These are phyloP conservation scores for Botrytis fabae DNA, from an alignment of 2,329 filamentous ascomycete species.

Conservation along the genomic window DNA sequence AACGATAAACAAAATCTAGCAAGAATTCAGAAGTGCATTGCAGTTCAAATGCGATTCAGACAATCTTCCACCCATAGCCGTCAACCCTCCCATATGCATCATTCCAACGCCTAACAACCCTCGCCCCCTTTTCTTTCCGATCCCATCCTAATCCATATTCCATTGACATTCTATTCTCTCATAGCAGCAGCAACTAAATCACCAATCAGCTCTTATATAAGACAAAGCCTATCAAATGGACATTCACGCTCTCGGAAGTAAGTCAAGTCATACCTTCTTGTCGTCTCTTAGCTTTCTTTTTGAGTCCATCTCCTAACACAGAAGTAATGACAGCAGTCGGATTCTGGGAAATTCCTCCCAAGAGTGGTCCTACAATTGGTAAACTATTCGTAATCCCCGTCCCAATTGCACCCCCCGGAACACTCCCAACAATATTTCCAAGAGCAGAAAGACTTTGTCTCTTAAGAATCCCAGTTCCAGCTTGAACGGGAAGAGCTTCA, in stretches of 20 bases:
- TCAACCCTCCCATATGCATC: neutral
- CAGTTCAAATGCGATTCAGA: neutral
- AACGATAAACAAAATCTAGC: neutral
- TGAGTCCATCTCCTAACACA: neutral
- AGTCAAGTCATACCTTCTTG: neutral
- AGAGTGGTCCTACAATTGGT: neutral
- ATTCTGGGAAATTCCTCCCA: neutral
- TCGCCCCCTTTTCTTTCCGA: neutral
- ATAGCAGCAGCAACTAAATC: neutral
- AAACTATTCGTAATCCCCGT: neutral
- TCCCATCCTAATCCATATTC: too few species aligned
- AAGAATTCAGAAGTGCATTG: neutral
- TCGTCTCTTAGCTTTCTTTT: neutral
- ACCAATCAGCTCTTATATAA: neutral
- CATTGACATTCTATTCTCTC: neutral
- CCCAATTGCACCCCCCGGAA: neutral
- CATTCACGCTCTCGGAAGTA: too few species aligned
- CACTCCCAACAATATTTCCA: neutral
- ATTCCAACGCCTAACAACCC: neutral
- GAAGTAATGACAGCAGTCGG: neutral
- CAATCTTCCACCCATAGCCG: neutral
- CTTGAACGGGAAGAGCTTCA: too few species aligned
- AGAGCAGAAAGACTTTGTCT: neutral
- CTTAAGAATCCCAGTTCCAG: too few species aligned
- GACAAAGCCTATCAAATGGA: accelerated